These are phyloP conservation scores for Hortaea sp. DNA, from an alignment of 2,329 filamentous ascomycete genomes.

Conservation along the genomic window DNA sequence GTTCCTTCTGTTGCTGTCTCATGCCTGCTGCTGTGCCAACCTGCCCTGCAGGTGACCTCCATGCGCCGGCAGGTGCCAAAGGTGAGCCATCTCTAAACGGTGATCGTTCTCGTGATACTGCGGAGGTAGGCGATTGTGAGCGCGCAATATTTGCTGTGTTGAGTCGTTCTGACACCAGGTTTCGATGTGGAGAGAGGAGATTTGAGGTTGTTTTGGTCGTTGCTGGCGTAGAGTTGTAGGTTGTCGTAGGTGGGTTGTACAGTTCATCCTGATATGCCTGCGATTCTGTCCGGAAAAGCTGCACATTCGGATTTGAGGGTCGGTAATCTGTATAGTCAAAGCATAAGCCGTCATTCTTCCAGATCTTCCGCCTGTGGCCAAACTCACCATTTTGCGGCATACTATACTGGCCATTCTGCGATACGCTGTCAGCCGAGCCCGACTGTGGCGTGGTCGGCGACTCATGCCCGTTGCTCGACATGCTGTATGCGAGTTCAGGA, in stretches of 20 bases:
- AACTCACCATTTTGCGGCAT: constrained; percentile 47
- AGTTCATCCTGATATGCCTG: constrained; percentile 78
- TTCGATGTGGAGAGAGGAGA: constrained; percentile 42
- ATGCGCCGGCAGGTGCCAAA: constrained; percentile 36
- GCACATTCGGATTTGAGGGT: constrained; percentile 57
- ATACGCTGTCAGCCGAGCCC: constrained; percentile 38
- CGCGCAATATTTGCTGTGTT: constrained; percentile 67
- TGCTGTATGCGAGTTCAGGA: constrained; percentile 45
- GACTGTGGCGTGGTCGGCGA: constrained; percentile 50
- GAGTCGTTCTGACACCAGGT: constrained; percentile 63
- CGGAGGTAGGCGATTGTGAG: constrained; percentile 45
- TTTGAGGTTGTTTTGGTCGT: constrained; percentile 51
- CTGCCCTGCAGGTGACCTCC: constrained; percentile 27
- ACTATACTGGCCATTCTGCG: constrained; percentile 34
- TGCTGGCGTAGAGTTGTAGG: constrained; percentile 49
- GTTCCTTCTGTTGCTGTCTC: constrained; percentile 51
- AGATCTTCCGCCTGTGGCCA: background rate
- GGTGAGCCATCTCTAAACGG: constrained; percentile 64
- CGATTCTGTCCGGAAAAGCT: constrained; percentile 63
- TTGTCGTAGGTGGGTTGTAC: constrained; percentile 58
- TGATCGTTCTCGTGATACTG: constrained; percentile 57
- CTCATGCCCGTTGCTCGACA: constrained; percentile 51
- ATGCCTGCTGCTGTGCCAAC: constrained; percentile 50
- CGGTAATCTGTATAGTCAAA: constrained; percentile 37
- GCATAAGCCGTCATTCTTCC: constrained; percentile 57